Base-by-base conservation (phyloP, 805 yeast genomes). In the Maudiozyma saulgeensis region DNA sequence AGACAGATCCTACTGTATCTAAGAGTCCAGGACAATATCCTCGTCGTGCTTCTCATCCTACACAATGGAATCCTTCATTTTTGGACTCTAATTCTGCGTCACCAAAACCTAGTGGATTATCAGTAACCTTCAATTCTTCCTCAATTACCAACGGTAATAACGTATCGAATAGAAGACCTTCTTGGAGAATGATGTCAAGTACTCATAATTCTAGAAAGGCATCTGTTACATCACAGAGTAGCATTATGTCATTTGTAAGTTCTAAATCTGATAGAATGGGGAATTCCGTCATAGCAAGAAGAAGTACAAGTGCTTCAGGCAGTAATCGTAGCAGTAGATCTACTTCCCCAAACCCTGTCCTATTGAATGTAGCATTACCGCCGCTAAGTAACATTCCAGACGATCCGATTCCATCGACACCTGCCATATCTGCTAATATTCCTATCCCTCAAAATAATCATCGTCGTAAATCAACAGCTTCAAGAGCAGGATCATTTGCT, bases 321-420 rank as follows among this genome's bases (percentile, higher is more conserved):
- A 57, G 53, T 21, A 64, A 56, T 32, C 54, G 53, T 21, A 42
- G 31, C 6, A 46, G 50, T 38, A n/a, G 39, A 19, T 19, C 44
- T 19, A 47, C 45, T 21, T 54, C 75, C n/a, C 51, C 61, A 4
- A 57, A 56, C n/a, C 50, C 59, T 21, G 60, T 57, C 2, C 46
- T 55, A 18, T 41, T 62, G 19, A 60, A 58, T 45, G 68, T 61
- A 6, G 47, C 67, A 12, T 46, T 83, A 5, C 88, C 89, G 0
- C 79, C 83, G 0, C 77, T 71, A 47, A 62, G 72, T 16, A 79
- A 83, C 1, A 67, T 78, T 51, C 90, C 90, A 3, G 63, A 57
- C 13, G 82, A 76, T 41, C 77, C 79, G 16, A 62, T 78, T n/a
- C 76, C 76, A 23, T 76, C 79, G 16, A 62, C 77, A 15, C 76